phyloP scores from a whole-genome alignment of 2,329 filamentous ascomycete species.

The Aspergillus flavus region DNA sequence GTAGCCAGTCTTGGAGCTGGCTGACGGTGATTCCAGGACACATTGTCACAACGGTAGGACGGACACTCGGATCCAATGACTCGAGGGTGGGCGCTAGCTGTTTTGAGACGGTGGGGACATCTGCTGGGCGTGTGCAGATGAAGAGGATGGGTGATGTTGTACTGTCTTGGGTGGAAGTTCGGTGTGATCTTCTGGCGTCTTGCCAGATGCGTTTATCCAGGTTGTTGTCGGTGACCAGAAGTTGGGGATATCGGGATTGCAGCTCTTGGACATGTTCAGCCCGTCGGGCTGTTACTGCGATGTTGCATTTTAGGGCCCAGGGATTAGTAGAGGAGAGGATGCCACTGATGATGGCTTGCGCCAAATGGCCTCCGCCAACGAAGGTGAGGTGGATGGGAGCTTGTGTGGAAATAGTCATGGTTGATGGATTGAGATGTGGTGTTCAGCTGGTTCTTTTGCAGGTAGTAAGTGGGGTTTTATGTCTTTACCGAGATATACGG shows the following conservation, averaged over 20 bases:
- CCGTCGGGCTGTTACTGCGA: not conserved
- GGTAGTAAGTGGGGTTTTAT: not conserved
- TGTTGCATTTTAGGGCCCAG: not conserved
- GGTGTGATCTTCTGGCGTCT: not conserved
- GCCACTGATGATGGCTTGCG: not conserved
- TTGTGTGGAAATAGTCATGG: not conserved
- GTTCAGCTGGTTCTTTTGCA: not conserved
- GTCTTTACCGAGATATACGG: not conserved
- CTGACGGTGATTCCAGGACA: slow-evolving; percentile 5
- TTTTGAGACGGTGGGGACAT: not conserved
- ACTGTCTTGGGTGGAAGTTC: not conserved
- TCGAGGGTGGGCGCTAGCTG: not conserved
- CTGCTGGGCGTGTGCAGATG: not conserved
- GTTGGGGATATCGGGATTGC: not conserved
- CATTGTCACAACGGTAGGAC: not conserved
- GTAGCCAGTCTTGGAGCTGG: slow-evolving; percentile 3
- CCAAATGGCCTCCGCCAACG: not conserved
- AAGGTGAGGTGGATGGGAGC: not conserved
- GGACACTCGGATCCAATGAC: not conserved
- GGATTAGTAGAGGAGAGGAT: not conserved
- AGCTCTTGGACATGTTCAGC: not conserved
- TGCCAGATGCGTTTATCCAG: not conserved
- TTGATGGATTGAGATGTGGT: not conserved
- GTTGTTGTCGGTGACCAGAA: not conserved
- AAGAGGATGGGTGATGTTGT: not conserved